Evolutionary conservation across 1,284 basidiomycete species (phyloP).

Genomic region (Malassezia yamatoensis): DNA sequence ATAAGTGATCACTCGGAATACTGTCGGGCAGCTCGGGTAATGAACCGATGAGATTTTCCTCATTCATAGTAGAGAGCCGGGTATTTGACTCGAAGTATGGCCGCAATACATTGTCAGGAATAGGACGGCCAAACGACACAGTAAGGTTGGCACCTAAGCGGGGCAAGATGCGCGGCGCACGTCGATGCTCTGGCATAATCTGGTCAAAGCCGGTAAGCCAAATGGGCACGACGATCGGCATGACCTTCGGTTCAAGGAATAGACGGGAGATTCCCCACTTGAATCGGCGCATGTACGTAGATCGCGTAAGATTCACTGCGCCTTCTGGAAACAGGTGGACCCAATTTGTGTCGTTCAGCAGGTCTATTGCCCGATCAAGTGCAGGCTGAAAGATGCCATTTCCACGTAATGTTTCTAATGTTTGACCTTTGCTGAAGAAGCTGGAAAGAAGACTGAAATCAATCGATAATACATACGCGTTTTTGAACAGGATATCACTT

Average conservation of each 20-base stretch:
- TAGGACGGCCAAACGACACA: slow-evolving; percentile 36
- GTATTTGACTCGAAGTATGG: not conserved
- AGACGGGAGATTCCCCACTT: slow-evolving; percentile 86
- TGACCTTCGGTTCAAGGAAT: slow-evolving; percentile 21
- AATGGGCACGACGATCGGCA: slow-evolving; percentile 79
- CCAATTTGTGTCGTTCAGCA: slow-evolving; percentile 73
- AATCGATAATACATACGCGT: slow-evolving; percentile 49
- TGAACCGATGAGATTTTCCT: not conserved
- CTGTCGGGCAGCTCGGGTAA: not conserved
- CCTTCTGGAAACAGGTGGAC: slow-evolving; percentile 93
- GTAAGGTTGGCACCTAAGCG: slow-evolving; percentile 29
- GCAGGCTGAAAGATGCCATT: slow-evolving; percentile 80
- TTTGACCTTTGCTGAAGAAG: slow-evolving; percentile 84
- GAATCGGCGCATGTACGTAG: slow-evolving; percentile 62
- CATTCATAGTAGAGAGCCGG: not conserved
- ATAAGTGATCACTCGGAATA: not conserved
- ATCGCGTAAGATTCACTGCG: slow-evolving; percentile 63
- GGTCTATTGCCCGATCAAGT: slow-evolving; percentile 67
- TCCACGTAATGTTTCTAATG: slow-evolving; percentile 82
- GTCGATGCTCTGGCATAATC: slow-evolving; percentile 43
- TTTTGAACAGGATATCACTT: slow-evolving; percentile 90
- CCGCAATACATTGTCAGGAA: slow-evolving; percentile 2
- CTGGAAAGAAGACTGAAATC: slow-evolving; percentile 48
- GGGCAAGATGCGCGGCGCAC: slow-evolving; percentile 32
- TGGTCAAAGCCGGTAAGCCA: slow-evolving; percentile 61